Evolutionary conservation across 2,329 filamentous ascomycete species (phyloP), one percentile per base, ranked within the genome.

Genomic region (Calonectria leucothoes): DNA sequence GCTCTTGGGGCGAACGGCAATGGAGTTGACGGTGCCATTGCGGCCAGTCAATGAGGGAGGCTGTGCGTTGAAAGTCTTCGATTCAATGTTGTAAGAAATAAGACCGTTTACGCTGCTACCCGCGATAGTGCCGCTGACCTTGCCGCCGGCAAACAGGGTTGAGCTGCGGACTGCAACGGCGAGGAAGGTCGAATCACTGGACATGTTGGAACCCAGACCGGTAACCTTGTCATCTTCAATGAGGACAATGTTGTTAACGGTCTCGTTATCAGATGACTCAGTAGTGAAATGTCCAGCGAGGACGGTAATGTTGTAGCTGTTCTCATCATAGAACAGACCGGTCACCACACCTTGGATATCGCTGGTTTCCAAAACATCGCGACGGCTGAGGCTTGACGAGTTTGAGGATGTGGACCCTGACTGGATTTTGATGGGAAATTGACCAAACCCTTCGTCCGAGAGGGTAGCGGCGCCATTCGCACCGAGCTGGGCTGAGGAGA

Each of bases 241-340:
- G 76, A 99, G 91, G 45, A 94, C 88, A 20, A 99, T 87, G 79
- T 98, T 98, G 77, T 95, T 89, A 73, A 98, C 89, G 6, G 89
- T 88, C 4, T 93, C 92, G 27, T 93, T 94, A 77, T 96, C 91
- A 10, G 89, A 89, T 17, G 90, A 91, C 35, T 88, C 91, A 1
- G 94, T 93, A 10, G 91, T 90, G 82, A 99, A 99, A 79, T 95
- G 95, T 1, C 97, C 97, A 63, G 93, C 97, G 33, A 98, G 88
- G 48, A 98, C 91, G 0, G 97, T 98, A 70, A 97, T 89, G 83
- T 98, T 98, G 75, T 91, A 90, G 72, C 87, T 88, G 75, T 91
- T 91, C 20, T 89, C 88, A 48, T 89, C 90, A 83, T 98, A 95
- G 81, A 97, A 98, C 2, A 92, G 86, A 35, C 95, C 97, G 10